Evolutionary conservation across 2,329 filamentous ascomycete genomes (phyloP).

Genomic region (Fusarium xylarioides): DNA sequence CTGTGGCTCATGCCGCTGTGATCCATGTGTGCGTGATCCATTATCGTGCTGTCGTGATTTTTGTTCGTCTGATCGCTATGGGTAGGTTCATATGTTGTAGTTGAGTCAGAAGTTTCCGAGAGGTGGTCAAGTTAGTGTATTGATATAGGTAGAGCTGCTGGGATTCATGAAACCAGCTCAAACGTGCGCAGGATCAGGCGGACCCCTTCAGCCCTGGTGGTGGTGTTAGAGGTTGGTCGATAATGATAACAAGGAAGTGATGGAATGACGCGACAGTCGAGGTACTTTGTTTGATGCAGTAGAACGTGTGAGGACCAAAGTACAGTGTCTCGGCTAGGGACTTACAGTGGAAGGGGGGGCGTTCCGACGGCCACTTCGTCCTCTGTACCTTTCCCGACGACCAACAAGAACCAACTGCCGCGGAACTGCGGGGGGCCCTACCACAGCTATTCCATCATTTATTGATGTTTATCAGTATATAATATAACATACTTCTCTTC

Average conservation of each 20-base stretch:
- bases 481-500: not conserved
- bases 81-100: not conserved
- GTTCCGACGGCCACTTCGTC: not conserved
- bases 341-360: constrained; percentile 4
- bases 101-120: not conserved
- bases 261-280: constrained; percentile 14
- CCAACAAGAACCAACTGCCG: not conserved
- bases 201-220: not conserved
- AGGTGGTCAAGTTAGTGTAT: not conserved
- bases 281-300: not conserved
- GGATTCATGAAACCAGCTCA: constrained; percentile 50
- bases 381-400: not conserved
- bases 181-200: constrained; percentile 48
- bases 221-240: constrained; percentile 18
- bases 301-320: not conserved
- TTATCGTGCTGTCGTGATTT: constrained; percentile 31
- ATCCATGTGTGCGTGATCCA: constrained; percentile 57
- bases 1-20: constrained; percentile 56
- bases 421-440: constrained; percentile 6
- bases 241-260: constrained; percentile 9
- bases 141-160: constrained; percentile 6
- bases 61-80: not conserved
- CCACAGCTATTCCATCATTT: not conserved
- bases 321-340: constrained; percentile 12
- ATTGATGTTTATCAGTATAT: not conserved